Conservation (phyloP, 83 land plant species). For the Thuja plicata region DNA sequence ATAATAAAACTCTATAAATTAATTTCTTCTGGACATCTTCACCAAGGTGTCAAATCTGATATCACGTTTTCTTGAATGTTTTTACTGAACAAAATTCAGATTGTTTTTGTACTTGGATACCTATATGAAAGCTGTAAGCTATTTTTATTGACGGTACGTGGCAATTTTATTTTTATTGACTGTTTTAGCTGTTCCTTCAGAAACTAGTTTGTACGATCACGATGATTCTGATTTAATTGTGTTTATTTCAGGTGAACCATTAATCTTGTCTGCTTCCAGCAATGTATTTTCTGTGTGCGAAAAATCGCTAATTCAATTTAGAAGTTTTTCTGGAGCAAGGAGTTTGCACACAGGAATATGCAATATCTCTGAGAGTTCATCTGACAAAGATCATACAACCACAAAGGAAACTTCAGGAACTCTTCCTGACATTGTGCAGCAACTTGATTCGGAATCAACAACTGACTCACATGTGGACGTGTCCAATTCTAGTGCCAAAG, state of each 20-base stretch:
- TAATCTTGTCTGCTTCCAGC: neutral
- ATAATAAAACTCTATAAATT: neutral
- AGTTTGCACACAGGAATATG: neutral
- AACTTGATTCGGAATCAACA: neutral
- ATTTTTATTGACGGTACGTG: neutral
- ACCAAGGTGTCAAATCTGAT: neutral
- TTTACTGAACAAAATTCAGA: neutral
- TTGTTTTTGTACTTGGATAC: neutral
- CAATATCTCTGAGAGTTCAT: neutral
- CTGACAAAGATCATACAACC: neutral
- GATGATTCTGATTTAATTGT: neutral
- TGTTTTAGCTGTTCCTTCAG: neutral
- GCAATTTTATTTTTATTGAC: neutral
- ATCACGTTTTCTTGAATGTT: neutral
- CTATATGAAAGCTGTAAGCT: neutral
- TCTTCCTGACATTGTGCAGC: neutral
- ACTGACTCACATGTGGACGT: neutral
- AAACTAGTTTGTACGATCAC: neutral
- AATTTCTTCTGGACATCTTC: neutral
- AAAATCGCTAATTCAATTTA: neutral
- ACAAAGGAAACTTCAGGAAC: constrained; percentile 7
- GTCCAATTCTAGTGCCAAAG: neutral
- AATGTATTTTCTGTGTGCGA: neutral
- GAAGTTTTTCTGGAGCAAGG: neutral
- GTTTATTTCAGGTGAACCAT: constrained; percentile 1